Conservation (phyloP, 2,329 filamentous ascomycete species). For the Amesomyces nigricolor region DNA sequence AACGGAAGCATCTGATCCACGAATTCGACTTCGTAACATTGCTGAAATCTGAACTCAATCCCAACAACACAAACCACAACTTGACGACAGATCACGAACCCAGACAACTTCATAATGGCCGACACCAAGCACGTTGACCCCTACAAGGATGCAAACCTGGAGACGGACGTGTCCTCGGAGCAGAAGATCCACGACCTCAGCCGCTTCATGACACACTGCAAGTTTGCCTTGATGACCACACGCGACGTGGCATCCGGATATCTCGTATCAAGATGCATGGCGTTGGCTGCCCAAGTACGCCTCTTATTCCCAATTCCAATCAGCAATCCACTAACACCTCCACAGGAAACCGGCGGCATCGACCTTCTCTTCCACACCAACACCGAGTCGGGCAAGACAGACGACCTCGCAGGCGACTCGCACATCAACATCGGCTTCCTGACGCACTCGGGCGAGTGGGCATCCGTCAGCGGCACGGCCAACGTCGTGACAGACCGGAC, state of each 20-base stretch:
- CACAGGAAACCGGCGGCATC: constrained; percentile 67
- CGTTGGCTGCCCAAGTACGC: constrained; percentile 67
- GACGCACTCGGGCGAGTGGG: constrained; percentile 73
- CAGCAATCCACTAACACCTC: too few relatives aligned
- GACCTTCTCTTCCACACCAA: constrained; percentile 90
- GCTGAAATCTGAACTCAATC: neutral
- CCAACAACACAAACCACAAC: neutral
- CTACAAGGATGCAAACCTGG: constrained; percentile 67
- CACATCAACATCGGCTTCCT: constrained; percentile 80
- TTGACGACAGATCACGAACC: neutral
- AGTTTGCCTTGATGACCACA: constrained; percentile 89
- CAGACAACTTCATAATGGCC: constrained; percentile 15
- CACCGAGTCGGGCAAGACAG: constrained; percentile 81
- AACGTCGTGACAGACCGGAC: constrained; percentile 63
- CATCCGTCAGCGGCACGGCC: constrained; percentile 72
- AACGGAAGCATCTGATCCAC: neutral
- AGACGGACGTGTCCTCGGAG: constrained; percentile 57
- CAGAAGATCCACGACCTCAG: constrained; percentile 72
- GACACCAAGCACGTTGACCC: constrained; percentile 63
- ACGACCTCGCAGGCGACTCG: constrained; percentile 67
- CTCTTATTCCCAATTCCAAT: neutral
- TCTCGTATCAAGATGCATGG: constrained; percentile 81
- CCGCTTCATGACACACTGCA: constrained; percentile 64
- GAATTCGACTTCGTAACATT: neutral
- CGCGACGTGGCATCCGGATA: constrained; percentile 57